A percentile compares a stretch with the other conserved stretches of the same genome.
Evolutionary conservation across 805 yeast species (phyloP).

Genomic region (Saccharomycopsis sp.): DNA sequence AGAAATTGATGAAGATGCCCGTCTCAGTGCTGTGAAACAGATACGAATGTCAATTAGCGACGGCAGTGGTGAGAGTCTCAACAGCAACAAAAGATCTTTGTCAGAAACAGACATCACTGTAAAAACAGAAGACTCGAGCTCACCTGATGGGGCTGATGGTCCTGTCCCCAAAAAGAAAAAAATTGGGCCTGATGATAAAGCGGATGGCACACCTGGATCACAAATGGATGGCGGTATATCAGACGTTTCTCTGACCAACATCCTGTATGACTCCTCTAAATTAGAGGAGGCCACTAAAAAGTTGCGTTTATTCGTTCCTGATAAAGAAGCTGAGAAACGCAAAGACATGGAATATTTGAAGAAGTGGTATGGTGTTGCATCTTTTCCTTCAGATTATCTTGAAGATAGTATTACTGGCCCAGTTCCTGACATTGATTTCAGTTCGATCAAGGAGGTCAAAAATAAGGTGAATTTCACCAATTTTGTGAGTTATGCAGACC

Average conservation of each 20-base stretch:
- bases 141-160: neutral
- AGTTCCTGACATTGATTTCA: conserved; percentile 76
- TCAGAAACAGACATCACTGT: neutral
- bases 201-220: too few relatives aligned
- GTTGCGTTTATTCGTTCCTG: conserved; percentile 58
- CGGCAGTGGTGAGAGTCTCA: neutral
- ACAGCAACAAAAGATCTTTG: neutral
- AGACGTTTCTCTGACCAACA: too few relatives aligned
- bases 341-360: conserved; percentile 70
- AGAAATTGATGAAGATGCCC: conserved; percentile 4
- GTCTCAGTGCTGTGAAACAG: neutral
- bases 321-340: conserved; percentile 44
- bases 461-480: conserved; percentile 91
- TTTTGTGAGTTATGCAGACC: conserved; percentile 76
- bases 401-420: conserved; percentile 74
- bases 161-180: neutral
- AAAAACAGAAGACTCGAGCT: neutral
- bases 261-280: conserved; percentile 54
- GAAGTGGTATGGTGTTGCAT: conserved; percentile 75
- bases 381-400: conserved; percentile 77
- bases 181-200: neutral
- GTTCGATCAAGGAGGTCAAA: conserved; percentile 66
- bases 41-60: neutral
- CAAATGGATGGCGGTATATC: too few relatives aligned
- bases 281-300: conserved; percentile 50